Base-by-base conservation (phyloP, 225 moss, liverwort and hornwort species). In the Sphagnum contortum region DNA sequence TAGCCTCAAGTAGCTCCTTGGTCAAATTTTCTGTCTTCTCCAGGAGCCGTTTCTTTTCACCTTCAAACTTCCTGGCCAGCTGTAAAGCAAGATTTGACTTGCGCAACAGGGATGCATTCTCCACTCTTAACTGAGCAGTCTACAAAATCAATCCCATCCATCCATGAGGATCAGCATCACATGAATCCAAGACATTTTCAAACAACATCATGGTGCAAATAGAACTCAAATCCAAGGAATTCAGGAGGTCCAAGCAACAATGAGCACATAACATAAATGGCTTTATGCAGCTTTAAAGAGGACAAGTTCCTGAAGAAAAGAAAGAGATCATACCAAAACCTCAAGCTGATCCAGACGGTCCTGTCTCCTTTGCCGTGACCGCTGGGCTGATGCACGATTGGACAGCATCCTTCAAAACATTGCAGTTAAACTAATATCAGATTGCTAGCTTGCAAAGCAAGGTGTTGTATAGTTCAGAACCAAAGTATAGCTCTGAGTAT, bases 331-430 rank as follows among this genome's bases (percentile, higher is more conserved):
- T 77, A 84, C 84, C 84, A 84, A 48, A 66, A 84, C 72, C 69
- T 84, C 84, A 9, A 84, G 80, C 68, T 84, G 75, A 48, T 80
- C 80, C 55, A 84, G 53, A 73, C 84, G 84, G 6, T 80, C 80
- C 69, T 84, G 84, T 71, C 77, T 80, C 71, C 80, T 72, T 62
- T 80, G 80, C 59, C 84, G 77, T 3, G 80, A 84, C 48, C 84
- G 70, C 61, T 84, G 84, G 3, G 84, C 84, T 8, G 80, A 84
- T 47, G 80, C 80, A 61, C 84, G 80, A 62, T 81, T 84, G 10
- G 84, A 84, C 8, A 73, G 75, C 84, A 84, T 84, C 71, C 84
- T 81, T 70, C 65, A 74, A 6, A 52, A 6, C 52, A 52, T 52
- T 52, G 52, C 52, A 52, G 52, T 5, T 6, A 52, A 29, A 29